These are phyloP conservation scores for Naegleria gruberi DNA, from an alignment of 208 protist genomes.

Conservation along the genomic window DNA sequence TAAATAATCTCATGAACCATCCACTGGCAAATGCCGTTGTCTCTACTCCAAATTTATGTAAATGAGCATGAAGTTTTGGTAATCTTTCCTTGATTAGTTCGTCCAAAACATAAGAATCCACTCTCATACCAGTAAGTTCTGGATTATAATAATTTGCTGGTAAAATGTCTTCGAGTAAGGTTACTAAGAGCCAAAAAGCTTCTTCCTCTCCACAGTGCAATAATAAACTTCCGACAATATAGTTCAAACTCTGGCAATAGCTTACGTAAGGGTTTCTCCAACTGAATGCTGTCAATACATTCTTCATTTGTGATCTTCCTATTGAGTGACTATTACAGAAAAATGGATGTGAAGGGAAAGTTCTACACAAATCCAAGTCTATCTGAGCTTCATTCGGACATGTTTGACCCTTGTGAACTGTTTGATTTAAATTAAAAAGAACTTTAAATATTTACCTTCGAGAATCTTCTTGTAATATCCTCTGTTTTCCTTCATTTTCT, in stretches of 20 bases:
- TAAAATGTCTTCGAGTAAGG: constrained; percentile 45
- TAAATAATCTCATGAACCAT: constrained; percentile 59
- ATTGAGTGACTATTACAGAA: constrained; percentile 34
- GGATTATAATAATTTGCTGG: constrained; percentile 42
- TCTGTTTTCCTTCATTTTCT: constrained; percentile 6
- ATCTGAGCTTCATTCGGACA: constrained; percentile 27
- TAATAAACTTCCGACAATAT: constrained; percentile 45
- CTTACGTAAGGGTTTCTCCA: constrained; percentile 45
- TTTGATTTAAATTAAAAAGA: not conserved
- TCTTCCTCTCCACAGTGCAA: constrained; percentile 47
- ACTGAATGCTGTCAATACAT: constrained; percentile 47
- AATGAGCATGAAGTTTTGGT: constrained; percentile 34
- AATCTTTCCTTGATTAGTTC: constrained; percentile 34
- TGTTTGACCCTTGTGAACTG: not conserved
- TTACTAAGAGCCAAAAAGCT: constrained; percentile 50
- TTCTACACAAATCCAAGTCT: constrained; percentile 42
- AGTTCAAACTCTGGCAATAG: constrained; percentile 55
- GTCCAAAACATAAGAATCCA: constrained; percentile 42
- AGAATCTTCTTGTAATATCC: constrained; percentile 1
- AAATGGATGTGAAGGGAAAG: constrained; percentile 44
- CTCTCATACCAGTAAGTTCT: constrained; percentile 37
- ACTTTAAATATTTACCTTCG: not conserved
- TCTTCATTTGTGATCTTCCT: constrained; percentile 29
- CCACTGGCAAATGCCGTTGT: constrained; percentile 39
- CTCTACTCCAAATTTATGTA: constrained; percentile 30